These are phyloP conservation scores for Ophiostoma quercus DNA, from an alignment of 2,329 filamentous ascomycete species.

Conservation along the genomic window DNA sequence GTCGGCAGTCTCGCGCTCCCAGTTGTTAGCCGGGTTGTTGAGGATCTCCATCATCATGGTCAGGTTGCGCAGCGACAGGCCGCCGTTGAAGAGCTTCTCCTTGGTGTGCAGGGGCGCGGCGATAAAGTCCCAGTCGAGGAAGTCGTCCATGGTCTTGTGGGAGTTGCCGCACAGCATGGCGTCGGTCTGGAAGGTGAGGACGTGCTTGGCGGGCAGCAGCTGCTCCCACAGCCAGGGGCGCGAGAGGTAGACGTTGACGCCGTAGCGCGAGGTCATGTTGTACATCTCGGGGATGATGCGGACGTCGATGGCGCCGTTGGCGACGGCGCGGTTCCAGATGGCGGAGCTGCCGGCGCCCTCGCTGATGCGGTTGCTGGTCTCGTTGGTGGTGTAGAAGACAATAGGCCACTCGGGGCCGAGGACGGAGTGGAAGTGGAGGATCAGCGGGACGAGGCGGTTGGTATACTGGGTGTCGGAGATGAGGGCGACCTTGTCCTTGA, in stretches of 20 bases:
- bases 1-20: conserved; percentile 36
- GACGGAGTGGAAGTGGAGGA: conserved; percentile 33
- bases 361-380: conserved; percentile 21
- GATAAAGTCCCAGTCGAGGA: conserved; percentile 37
- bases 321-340: conserved; percentile 37
- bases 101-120: conserved; percentile 33
- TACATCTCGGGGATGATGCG: conserved; percentile 36
- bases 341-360: conserved; percentile 30
- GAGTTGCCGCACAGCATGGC: conserved; percentile 36
- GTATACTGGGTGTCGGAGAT: conserved; percentile 42
- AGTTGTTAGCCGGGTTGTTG: conserved; percentile 35
- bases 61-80: conserved; percentile 37
- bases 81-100: conserved; percentile 35
- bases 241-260: conserved; percentile 38
- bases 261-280: conserved; percentile 34
- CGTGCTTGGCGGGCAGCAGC: conserved; percentile 33
- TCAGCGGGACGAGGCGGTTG: conserved; percentile 35
- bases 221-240: conserved; percentile 38
- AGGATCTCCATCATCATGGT: conserved; percentile 40
- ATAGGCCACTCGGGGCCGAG: conserved; percentile 43
- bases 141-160: conserved; percentile 34
- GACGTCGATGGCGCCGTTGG: conserved; percentile 35
- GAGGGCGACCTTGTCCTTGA: conserved; percentile 29
- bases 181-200: conserved; percentile 40
- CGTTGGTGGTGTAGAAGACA: conserved; percentile 40